A percentile compares a stretch with the other conserved stretches of the same genome.
phyloP scores from a whole-genome alignment of 129 eudicot species.

The Heracleum sosnowskyi region DNA sequence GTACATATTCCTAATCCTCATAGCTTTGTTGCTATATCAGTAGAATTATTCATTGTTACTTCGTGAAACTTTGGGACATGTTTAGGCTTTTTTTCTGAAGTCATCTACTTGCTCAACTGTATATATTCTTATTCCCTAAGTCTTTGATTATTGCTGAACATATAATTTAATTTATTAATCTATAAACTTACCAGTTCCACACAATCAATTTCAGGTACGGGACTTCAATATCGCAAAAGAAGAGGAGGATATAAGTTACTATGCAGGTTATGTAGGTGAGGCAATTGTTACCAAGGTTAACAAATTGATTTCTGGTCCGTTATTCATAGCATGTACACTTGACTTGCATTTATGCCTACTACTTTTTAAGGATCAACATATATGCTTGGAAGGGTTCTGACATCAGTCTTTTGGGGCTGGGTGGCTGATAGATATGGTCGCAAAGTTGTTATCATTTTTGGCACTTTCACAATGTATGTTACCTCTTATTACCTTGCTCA shows the following conservation, averaged over 20 bases:
- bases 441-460: conserved; percentile 67
- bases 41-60: background rate
- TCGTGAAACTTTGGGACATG: background rate
- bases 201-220: conserved; percentile 37
- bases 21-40: background rate
- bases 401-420: conserved; percentile 79
- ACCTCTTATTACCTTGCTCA: conserved; percentile 1
- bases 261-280: conserved; percentile 89
- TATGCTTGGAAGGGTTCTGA: conserved; percentile 88
- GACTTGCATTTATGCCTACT: background rate
- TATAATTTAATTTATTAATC: background rate
- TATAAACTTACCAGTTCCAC: background rate
- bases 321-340: background rate
- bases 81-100: background rate
- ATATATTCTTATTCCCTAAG: background rate
- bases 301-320: background rate
- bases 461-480: conserved; percentile 53
- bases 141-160: background rate
- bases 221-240: conserved; percentile 72
- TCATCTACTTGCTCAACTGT: background rate
- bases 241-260: conserved; percentile 80
- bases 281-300: conserved; percentile 2
- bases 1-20: conserved; percentile 5
- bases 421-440: conserved; percentile 91
- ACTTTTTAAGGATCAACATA: conserved; percentile 56